phyloP scores from a whole-genome alignment of 768 basidiomycete genomes.

The Lentinula sp. region DNA sequence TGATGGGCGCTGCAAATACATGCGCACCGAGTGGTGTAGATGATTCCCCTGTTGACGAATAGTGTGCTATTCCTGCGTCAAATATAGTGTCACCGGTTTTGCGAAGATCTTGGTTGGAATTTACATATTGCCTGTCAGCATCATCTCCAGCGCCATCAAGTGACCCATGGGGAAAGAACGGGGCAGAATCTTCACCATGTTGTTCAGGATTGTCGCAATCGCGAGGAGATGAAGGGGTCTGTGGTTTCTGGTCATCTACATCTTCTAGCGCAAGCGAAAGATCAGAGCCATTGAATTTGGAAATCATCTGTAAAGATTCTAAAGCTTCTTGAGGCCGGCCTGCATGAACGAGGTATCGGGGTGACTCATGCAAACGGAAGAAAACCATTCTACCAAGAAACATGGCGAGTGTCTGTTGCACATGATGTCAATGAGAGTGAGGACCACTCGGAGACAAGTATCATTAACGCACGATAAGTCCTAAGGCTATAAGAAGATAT shows the following conservation, averaged over 20 bases:
- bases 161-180: slow-evolving; percentile 5
- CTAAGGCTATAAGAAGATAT: slow-evolving; percentile 71
- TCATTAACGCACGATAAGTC: slow-evolving; percentile 64
- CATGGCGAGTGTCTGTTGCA: slow-evolving; percentile 73
- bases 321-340: slow-evolving; percentile 83
- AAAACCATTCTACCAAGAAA: slow-evolving; percentile 82
- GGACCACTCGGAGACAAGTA: slow-evolving; percentile 2
- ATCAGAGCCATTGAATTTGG: slow-evolving; percentile 76
- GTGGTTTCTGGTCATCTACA: slow-evolving; percentile 42
- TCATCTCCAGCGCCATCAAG: neutral
- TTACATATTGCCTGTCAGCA: neutral
- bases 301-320: slow-evolving; percentile 77
- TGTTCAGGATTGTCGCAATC: neutral
- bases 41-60: slow-evolving; percentile 1
- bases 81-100: neutral
- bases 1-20: slow-evolving; percentile 19
- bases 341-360: slow-evolving; percentile 86
- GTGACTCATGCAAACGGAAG: slow-evolving; percentile 92
- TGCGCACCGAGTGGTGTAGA: slow-evolving; percentile 18
- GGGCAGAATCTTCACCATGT: slow-evolving; percentile 20
- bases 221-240: slow-evolving; percentile 9
- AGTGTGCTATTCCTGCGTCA: neutral
- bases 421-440: neutral
- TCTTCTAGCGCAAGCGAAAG: slow-evolving; percentile 66
- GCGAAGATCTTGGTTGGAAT: neutral